Base-by-base conservation (phyloP, 2,329 filamentous ascomycete genomes). In the Hypoxylon sp. region DNA sequence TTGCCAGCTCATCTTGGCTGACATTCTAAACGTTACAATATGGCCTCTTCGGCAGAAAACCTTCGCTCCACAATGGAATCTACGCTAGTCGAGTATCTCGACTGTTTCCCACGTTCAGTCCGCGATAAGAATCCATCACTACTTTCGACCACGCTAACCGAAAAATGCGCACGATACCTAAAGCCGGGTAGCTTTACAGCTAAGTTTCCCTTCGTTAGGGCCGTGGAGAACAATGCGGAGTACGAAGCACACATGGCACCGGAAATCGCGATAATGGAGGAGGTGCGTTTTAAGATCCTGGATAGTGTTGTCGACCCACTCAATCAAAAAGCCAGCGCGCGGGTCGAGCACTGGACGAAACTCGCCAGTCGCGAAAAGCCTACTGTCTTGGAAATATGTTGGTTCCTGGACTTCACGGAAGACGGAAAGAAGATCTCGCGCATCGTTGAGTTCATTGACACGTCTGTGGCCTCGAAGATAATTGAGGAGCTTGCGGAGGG, bases 381-480 rank as follows among this genome's bases (percentile, higher is more conserved):
- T 4, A 39, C 41, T 4, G 30, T 43, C 6, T 22, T 64, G 34
- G 62, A 64, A 24, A 53, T 64, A 22, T 61, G 62, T 22, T 64
- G 53, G 57, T 57, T 50, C 17, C 28, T 61, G 4, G 43, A 64
- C 11, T 61, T 61, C 20, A 55, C 62, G 6, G 43, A 53, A 6
- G 53, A 57, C 34, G 62, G 58, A 26, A 59, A 28, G 20, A 54
- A 41, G 19, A 49, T 65, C 34, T 55, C 49, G 11, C 49, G 55
- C 6, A 56, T 59, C 26, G 19, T 56, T 24, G 44, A 62, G 39
- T 58, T 62, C 22, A 57, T 64, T 20, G 62, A 64, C 43, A 64
- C 56, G 2, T 34, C 52, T 1, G 24, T 32, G 4, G 53, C 56
- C 19, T 17, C 56, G 7, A 54, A 57, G 32, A 44, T 53, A 34